Evolutionary conservation across 768 basidiomycete species (phyloP), one percentile per base, ranked within the genome.

Genomic region (Rhizopogon rudus): DNA sequence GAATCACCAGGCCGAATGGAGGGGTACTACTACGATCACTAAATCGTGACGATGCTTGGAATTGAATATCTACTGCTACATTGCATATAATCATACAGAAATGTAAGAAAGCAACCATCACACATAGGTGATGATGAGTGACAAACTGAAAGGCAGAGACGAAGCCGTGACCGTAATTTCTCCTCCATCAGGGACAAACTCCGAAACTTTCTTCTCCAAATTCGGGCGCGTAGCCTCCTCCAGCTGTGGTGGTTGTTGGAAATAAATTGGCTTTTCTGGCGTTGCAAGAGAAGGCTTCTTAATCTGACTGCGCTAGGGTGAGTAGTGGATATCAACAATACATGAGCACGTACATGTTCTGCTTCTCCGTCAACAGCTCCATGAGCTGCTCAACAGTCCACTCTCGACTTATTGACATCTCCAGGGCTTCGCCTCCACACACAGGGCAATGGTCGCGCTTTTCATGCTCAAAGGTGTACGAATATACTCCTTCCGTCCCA

Each of bases 401-500:
- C 4, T 89, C 87, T 29, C 77, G 76, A 54, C 77, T 82, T 56
- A 97, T 80, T 1, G 78, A 71, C 37, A 94, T 76, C 52, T 91
- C 87, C 42, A 94, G 73, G 0, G 89, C 76, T 68, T 96, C 91
- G 35, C 94, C 95, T 5, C 97, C 97, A 63, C 97, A 99, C 6
- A 98, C 97, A 3, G 97, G 97, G 68, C 97, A 99, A 65, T 98
- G 93, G 1, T 81, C 80, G 39, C 93, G 87, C 65, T 84, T 86
- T 74, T 98, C 93, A 65, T 96, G 91, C 73, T 97, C 86, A 66
- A 98, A 99, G 0, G 97, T 98, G 73, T 91, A 95, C 2, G 96
- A 94, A 72, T 99, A 99, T 9, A 98, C 83, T 22, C 93, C 89
- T 51, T 98, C 94, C 8, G 93, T 98, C 35, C 97, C 97, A 57